Evolutionary conservation across 495 filamentous ascomycete genomes (phyloP).

Genomic region (Achaetomiella virescens): DNA sequence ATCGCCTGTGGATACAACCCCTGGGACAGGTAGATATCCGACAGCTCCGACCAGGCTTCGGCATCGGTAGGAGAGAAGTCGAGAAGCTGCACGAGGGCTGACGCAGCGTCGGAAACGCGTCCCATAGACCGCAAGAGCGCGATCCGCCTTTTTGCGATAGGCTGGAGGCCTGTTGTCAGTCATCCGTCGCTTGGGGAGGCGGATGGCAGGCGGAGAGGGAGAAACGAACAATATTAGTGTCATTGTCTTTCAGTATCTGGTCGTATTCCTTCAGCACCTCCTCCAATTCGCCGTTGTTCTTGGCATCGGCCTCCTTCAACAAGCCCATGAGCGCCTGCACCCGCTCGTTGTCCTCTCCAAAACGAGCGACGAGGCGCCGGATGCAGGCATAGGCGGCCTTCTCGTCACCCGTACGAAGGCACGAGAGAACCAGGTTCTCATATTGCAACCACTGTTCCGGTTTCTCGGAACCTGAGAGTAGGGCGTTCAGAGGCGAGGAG

Average conservation of each 20-base stretch:
- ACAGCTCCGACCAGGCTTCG: constrained; percentile 90
- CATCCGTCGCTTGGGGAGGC: neutral
- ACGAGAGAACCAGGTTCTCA: constrained; percentile 79
- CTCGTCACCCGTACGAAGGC: constrained; percentile 81
- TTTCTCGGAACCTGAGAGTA: constrained; percentile 57
- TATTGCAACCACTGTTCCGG: constrained; percentile 73
- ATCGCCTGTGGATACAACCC: constrained; percentile 74
- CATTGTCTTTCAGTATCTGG: constrained; percentile 61
- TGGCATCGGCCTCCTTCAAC: constrained; percentile 77
- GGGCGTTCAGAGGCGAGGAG: constrained; percentile 45
- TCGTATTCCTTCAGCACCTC: constrained; percentile 71
- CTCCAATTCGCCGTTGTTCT: constrained; percentile 55
- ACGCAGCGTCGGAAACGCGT: constrained; percentile 63
- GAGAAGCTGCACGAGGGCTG: constrained; percentile 65
- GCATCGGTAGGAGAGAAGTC: constrained; percentile 82
- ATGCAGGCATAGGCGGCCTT: constrained; percentile 67
- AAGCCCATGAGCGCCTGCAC: constrained; percentile 76
- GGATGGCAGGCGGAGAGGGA: neutral
- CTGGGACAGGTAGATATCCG: constrained; percentile 74
- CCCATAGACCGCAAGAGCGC: constrained; percentile 70
- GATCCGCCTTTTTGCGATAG: constrained; percentile 78
- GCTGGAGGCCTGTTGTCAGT: constrained; percentile 46
- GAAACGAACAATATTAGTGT: constrained; percentile 68
- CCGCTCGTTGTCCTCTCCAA: constrained; percentile 75
- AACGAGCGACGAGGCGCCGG: constrained; percentile 65